A percentile compares a stretch with the other conserved stretches of the same genome.
These are phyloP conservation scores for Leishmania tropica DNA, from an alignment of 208 protist species.

Conservation along the genomic window DNA sequence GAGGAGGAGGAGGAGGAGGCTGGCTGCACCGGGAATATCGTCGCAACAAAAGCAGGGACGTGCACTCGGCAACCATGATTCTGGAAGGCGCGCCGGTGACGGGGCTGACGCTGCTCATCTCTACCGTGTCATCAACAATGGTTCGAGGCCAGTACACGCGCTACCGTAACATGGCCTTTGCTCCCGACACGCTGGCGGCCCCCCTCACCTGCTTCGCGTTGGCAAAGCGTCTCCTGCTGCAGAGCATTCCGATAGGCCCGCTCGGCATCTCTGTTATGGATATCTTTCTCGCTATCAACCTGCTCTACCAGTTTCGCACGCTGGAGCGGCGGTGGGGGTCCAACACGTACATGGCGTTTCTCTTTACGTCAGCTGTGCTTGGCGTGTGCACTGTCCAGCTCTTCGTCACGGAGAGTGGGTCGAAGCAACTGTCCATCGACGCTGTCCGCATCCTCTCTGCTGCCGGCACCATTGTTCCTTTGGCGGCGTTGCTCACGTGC, in stretches of 20 bases:
- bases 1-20: background rate
- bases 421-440: slow-evolving; percentile 38
- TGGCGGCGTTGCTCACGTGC: slow-evolving; percentile 47
- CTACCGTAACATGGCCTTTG: slow-evolving; percentile 20
- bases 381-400: slow-evolving; percentile 48
- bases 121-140: slow-evolving; percentile 34
- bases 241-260: slow-evolving; percentile 51
- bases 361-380: slow-evolving; percentile 40
- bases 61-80: slow-evolving; percentile 33
- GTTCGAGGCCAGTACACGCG: slow-evolving; percentile 37
- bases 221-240: slow-evolving; percentile 37
- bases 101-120: slow-evolving; percentile 54
- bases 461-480: slow-evolving; percentile 50
- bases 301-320: slow-evolving; percentile 55
- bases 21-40: background rate
- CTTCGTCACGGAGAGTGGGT: slow-evolving; percentile 44
- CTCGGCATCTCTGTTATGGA: slow-evolving; percentile 53
- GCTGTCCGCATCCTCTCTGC: slow-evolving; percentile 56
- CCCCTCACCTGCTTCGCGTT: slow-evolving; percentile 8
- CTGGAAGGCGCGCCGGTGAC: slow-evolving; percentile 66
- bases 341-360: slow-evolving; percentile 51
- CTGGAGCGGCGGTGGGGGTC: slow-evolving; percentile 78
- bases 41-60: background rate
- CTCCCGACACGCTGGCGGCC: slow-evolving; percentile 3
- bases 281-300: slow-evolving; percentile 26